Conservation (phyloP, 192 early-diverging fungal species). For the Kappamyces sp. region DNA sequence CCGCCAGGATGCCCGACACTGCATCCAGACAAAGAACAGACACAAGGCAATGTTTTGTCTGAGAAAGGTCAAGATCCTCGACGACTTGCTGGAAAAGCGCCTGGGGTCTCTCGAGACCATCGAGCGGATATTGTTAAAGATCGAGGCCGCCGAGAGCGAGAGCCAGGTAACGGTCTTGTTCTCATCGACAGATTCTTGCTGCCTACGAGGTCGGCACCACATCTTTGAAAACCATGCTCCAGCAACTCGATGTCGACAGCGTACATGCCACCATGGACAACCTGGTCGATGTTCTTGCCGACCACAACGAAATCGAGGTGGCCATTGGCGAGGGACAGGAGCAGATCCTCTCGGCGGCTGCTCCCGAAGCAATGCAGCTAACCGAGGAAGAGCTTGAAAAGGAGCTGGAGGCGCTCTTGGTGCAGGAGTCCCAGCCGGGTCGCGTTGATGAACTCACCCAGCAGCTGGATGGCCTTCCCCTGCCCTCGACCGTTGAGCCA, state of each 20-base stretch:
- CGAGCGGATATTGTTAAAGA: constrained; percentile 6
- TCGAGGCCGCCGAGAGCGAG: too few relatives aligned
- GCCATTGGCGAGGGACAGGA: too few relatives aligned
- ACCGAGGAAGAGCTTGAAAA: constrained; percentile 5
- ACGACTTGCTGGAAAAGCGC: not conserved
- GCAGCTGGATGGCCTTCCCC: constrained; percentile 12
- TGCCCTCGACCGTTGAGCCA: not conserved
- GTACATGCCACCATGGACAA: constrained; percentile 4
- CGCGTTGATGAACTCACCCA: constrained; percentile 2
- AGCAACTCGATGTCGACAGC: constrained; percentile 4
- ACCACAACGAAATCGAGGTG: constrained; percentile 13
- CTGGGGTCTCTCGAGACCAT: not conserved
- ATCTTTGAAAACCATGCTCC: not conserved
- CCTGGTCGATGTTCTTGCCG: constrained; percentile 7
- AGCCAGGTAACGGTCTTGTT: not conserved
- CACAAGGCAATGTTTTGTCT: constrained; percentile 5
- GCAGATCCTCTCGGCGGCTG: too few relatives aligned
- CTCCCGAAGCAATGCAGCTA: not conserved
- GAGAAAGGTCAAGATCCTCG: constrained; percentile 4
- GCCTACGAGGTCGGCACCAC: not conserved
- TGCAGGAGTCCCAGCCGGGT: not conserved
- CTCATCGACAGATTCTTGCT: not conserved
- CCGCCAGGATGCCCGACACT: too few relatives aligned
- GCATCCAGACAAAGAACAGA: not conserved
- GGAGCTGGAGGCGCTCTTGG: not conserved